Evolutionary conservation across 2,329 filamentous ascomycete genomes (phyloP).

Genomic region (Xylariomycetidae sp.): DNA sequence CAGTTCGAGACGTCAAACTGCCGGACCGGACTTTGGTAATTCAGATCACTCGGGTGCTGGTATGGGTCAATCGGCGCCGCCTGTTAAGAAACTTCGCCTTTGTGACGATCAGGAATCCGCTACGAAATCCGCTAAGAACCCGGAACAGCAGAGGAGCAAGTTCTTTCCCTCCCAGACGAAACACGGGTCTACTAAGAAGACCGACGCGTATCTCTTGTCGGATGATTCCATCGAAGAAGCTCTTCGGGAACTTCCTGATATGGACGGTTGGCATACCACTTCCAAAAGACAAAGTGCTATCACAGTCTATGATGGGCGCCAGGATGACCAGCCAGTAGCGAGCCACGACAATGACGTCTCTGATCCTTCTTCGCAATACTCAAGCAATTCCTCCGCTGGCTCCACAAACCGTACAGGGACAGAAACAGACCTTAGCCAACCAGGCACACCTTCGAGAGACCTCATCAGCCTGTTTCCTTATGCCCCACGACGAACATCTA

Average conservation of each 20-base stretch:
- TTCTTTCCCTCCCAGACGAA: not conserved
- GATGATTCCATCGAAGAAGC: slow-evolving; percentile 56
- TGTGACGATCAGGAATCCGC: slow-evolving; percentile 38
- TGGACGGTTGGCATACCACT: slow-evolving; percentile 41
- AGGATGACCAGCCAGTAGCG: slow-evolving; percentile 16
- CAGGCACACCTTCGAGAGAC: slow-evolving; percentile 24
- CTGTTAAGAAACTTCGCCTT: slow-evolving; percentile 50
- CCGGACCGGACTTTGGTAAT: slow-evolving; percentile 6
- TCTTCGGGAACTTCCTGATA: slow-evolving; percentile 45
- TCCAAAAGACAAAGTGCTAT: slow-evolving; percentile 33
- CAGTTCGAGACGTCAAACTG: slow-evolving; percentile 21
- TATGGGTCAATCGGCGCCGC: slow-evolving; percentile 7
- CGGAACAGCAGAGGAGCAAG: not conserved
- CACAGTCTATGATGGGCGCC: slow-evolving; percentile 41
- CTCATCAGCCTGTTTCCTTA: slow-evolving; percentile 30
- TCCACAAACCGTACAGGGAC: not conserved
- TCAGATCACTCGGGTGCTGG: slow-evolving; percentile 6
- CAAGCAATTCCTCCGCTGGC: too few relatives aligned
- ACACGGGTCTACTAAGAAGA: slow-evolving; percentile 21
- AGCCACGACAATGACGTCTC: too few relatives aligned
- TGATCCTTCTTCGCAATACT: too few relatives aligned
- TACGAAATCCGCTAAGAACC: too few relatives aligned
- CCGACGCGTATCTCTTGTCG: slow-evolving; percentile 44
- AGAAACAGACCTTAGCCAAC: slow-evolving; percentile 1
- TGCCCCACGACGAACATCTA: slow-evolving; percentile 6